phyloP scores from a whole-genome alignment of 805 yeast species.

The Starmerella bombi region DNA sequence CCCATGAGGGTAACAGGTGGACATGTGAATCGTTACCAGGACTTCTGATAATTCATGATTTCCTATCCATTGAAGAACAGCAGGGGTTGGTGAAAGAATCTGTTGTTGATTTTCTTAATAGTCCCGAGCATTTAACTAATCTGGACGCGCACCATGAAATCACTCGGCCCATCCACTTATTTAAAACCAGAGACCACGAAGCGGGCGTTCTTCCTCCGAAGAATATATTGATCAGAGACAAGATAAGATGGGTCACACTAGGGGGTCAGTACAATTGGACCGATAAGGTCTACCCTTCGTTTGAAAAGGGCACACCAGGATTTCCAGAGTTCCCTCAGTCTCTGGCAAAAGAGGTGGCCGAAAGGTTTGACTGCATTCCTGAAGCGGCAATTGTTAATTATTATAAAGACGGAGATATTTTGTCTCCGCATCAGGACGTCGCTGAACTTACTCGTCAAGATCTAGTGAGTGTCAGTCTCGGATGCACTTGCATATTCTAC shows the following conservation, averaged over 20 bases:
- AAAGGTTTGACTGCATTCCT: slow-evolving; percentile 24
- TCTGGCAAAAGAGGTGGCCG: slow-evolving; percentile 19
- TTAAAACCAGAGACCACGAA: slow-evolving; percentile 10
- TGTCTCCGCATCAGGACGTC: slow-evolving; percentile 34
- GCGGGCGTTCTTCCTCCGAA: slow-evolving; percentile 1
- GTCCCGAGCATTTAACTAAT: slow-evolving; percentile 28
- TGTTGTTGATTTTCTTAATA: slow-evolving; percentile 26
- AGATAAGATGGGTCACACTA: slow-evolving; percentile 35
- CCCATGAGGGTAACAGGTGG: slow-evolving; percentile 3
- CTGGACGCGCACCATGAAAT: slow-evolving; percentile 27
- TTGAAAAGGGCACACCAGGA: slow-evolving; percentile 23
- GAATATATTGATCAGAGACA: slow-evolving; percentile 13
- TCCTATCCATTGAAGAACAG: slow-evolving; percentile 24
- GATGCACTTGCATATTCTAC: slow-evolving; percentile 32
- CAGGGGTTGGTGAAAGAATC: slow-evolving; percentile 23
- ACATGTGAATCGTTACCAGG: slow-evolving; percentile 28
- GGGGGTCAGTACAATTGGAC: slow-evolving; percentile 39
- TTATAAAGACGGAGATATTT: slow-evolving; percentile 33
- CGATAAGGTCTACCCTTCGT: slow-evolving; percentile 31
- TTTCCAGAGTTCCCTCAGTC: slow-evolving; percentile 26
- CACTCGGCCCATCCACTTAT: slow-evolving; percentile 26
- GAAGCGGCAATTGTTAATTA: slow-evolving; percentile 34
- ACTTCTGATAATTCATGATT: slow-evolving; percentile 22
- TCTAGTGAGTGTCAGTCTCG: slow-evolving; percentile 30
- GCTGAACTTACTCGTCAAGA: slow-evolving; percentile 30